A percentile compares a stretch with the other conserved stretches of the same genome.
phyloP scores from a whole-genome alignment of 192 early-diverging fungal genomes.

The Coemansia sp. region DNA sequence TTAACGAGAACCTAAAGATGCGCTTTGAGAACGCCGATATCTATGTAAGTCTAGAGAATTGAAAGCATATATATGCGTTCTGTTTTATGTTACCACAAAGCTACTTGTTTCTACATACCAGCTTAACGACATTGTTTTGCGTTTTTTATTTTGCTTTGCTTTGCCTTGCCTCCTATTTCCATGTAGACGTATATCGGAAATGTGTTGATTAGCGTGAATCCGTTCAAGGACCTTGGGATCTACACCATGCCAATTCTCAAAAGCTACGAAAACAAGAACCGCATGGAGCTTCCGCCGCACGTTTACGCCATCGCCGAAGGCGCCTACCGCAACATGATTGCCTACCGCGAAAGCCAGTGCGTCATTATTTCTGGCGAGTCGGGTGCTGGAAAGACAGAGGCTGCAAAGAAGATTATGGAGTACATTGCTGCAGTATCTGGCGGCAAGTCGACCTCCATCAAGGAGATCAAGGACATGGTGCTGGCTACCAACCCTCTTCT shows the following conservation, averaged over 20 bases:
- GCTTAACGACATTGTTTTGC: no score
- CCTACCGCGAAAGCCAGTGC: constrained; percentile 98
- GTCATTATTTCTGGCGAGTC: constrained; percentile 98
- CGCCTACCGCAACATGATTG: constrained; percentile 90
- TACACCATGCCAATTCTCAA: constrained; percentile 89
- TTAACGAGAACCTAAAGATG: constrained; percentile 91
- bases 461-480: constrained; percentile 97
- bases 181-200: constrained; percentile 88
- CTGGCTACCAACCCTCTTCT: constrained; percentile 97
- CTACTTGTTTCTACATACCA: no score
- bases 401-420: constrained; percentile 94
- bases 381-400: constrained; percentile 91
- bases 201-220: constrained; percentile 88
- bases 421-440: constrained; percentile 97
- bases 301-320: constrained; percentile 96
- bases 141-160: no score
- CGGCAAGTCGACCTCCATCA: constrained; percentile 69
- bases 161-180: no score
- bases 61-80: no score
- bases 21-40: constrained; percentile 83
- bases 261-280: constrained; percentile 83
- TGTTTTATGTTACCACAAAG: background rate
- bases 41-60: constrained; percentile 65
- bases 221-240: constrained; percentile 93
- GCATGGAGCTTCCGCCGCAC: constrained; percentile 91